phyloP scores from a whole-genome alignment of 345 rosid species.

The Populus davidiana region DNA sequence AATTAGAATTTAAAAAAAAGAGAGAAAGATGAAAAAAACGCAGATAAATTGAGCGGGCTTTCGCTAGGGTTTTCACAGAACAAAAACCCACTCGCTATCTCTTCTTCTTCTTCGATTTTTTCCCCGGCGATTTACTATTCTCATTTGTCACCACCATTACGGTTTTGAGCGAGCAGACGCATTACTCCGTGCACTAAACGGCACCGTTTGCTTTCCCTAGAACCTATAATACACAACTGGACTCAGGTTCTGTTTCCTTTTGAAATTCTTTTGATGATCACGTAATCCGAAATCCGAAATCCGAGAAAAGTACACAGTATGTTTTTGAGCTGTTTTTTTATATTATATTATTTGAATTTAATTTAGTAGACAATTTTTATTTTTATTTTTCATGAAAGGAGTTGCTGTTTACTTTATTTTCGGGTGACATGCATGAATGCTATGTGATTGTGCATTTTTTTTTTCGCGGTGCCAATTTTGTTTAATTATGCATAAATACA shows the following conservation, averaged over 20 bases:
- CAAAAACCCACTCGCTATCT: not conserved
- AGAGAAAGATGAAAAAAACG: not conserved
- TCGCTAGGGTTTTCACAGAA: conserved; percentile 3
- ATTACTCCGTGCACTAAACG: not conserved
- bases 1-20: not conserved
- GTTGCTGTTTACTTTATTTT: not conserved
- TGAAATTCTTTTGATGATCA: not conserved
- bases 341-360: not conserved
- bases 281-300: not conserved
- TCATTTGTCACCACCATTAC: not conserved
- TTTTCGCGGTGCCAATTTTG: not conserved
- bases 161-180: not conserved
- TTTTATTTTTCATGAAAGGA: not conserved
- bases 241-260: not conserved
- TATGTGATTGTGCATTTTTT: not conserved
- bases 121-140: not conserved
- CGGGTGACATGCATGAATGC: not conserved
- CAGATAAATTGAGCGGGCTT: not conserved
- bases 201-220: not conserved
- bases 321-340: not conserved
- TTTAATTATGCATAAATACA: not conserved
- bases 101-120: not conserved
- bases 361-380: not conserved
- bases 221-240: not conserved
- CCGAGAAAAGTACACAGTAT: not conserved